Conservation (phyloP, 257 asterid species). For the Haberlea rhodopensis region DNA sequence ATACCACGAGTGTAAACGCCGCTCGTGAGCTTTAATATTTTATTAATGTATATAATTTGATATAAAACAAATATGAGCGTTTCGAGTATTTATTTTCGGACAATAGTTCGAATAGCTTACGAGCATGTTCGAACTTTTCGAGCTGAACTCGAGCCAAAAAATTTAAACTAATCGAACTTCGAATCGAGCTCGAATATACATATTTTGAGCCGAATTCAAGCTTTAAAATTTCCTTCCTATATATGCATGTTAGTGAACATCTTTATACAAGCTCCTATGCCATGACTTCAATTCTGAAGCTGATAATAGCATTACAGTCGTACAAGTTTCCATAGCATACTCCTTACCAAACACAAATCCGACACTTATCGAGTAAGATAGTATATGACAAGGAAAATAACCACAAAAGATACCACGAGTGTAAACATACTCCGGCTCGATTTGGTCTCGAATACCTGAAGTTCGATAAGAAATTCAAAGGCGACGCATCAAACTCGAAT, state of each 20-base stretch:
- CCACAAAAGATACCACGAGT: conserved; percentile 84
- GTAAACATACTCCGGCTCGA: conserved; percentile 79
- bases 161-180: too few relatives aligned
- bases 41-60: too few relatives aligned
- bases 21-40: too few relatives aligned
- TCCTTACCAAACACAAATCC: neutral
- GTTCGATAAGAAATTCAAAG: conserved; percentile 7
- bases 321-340: conserved; percentile 21
- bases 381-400: conserved; percentile 69
- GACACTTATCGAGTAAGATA: conserved; percentile 63
- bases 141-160: too few relatives aligned
- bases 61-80: too few relatives aligned
- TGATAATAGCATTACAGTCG: conserved; percentile 18
- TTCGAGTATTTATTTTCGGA: too few relatives aligned
- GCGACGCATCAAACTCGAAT: neutral
- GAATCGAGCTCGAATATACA: too few relatives aligned
- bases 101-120: too few relatives aligned
- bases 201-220: too few relatives aligned
- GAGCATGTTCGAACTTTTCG: too few relatives aligned
- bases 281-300: conserved; percentile 13
- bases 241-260: neutral
- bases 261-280: conserved; percentile 20
- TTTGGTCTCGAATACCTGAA: conserved; percentile 89
- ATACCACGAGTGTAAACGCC: conserved; percentile 76
- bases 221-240: too few relatives aligned